Base-by-base conservation (phyloP, 306 rosid genomes). In the Sesbania bispinosa region DNA sequence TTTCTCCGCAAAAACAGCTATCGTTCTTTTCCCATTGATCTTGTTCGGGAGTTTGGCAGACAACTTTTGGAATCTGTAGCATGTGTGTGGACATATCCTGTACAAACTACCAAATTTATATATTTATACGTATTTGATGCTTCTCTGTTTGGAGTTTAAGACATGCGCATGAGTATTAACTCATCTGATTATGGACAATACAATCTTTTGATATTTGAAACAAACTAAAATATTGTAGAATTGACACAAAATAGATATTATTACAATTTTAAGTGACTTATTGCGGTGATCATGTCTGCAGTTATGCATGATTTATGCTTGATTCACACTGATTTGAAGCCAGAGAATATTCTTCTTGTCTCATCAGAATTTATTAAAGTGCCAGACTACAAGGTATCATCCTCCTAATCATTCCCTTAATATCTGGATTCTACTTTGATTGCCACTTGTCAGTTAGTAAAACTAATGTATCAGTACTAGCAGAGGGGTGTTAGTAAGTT, bases 21-120 rank as follows among this genome's bases (percentile, higher is more conserved):
- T 76, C 90, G 85, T 86, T 85, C 96, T 78, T 90, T 84, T 84
- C 96, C 96, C 81, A 85, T 88, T 84, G 91, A 90, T 88, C 91
- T 88, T 82, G 96, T 90, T 74, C 93, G 91, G 84, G 96, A 90
- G 91, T 76, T 90, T 85, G 96, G 85, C 82, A 85, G 91, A 82
- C 96, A 90, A 90, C 90, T 90, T 82, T 86, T 90, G 93, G 89
- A 90, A 88, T 90, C 89, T 90, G 93, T 90, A 84, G 93, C 93
- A 90, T 85, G 93, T 90, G 96, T 85, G 96, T 85, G 89, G 90
- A 75, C 89, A 85, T 79, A 80, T 86, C 93, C 78, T 82, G 88
- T 76, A 73, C 88, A 72, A 46, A 79, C 86, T 76, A 66, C 88
- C 70, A 33, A 80, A 79, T 85, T n/a, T 84, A 76, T 78, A 85